Conservation (phyloP, 495 filamentous ascomycete species). For the Aspergillus funiculosus region DNA sequence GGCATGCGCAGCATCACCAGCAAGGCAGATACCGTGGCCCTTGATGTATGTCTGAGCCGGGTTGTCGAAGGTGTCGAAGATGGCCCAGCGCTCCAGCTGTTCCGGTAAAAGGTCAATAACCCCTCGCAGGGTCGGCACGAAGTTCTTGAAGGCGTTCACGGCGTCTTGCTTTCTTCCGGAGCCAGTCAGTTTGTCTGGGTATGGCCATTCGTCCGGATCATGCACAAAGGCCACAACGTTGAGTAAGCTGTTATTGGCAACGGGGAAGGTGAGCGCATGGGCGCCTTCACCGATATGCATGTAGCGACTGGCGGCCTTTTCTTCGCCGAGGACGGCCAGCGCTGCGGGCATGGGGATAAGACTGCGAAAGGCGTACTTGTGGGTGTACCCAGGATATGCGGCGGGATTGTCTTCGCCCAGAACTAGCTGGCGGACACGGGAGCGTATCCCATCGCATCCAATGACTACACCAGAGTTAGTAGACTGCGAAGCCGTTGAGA, state of each 20-base stretch:
- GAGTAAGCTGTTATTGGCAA: constrained; percentile 27
- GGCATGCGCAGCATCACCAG: constrained; percentile 1
- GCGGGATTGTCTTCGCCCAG: constrained; percentile 1
- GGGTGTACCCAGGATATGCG: not conserved
- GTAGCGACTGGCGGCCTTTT: constrained; percentile 7
- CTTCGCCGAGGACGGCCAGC: constrained; percentile 1
- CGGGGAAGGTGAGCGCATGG: constrained; percentile 41
- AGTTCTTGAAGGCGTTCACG: not conserved
- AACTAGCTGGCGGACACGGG: constrained; percentile 8
- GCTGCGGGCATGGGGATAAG: constrained; percentile 9
- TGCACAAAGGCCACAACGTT: constrained; percentile 41
- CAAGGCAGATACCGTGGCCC: not conserved
- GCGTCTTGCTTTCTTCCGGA: not conserved
- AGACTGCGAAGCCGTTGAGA: too few species aligned
- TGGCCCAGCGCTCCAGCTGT: not conserved
- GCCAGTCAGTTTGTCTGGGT: constrained; percentile 14
- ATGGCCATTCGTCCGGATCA: constrained; percentile 31
- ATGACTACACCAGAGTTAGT: constrained; percentile 7
- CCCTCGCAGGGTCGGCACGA: not conserved
- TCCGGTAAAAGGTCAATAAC: not conserved
- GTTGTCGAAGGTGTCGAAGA: not conserved
- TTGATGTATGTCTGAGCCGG: not conserved
- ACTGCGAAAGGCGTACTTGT: constrained; percentile 10
- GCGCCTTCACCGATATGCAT: constrained; percentile 38
- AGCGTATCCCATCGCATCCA: constrained; percentile 13